Evolutionary conservation across 2,329 filamentous ascomycete genomes (phyloP), one percentile per base, ranked within the genome.

Genomic region (Botrytis byssoidea): DNA sequence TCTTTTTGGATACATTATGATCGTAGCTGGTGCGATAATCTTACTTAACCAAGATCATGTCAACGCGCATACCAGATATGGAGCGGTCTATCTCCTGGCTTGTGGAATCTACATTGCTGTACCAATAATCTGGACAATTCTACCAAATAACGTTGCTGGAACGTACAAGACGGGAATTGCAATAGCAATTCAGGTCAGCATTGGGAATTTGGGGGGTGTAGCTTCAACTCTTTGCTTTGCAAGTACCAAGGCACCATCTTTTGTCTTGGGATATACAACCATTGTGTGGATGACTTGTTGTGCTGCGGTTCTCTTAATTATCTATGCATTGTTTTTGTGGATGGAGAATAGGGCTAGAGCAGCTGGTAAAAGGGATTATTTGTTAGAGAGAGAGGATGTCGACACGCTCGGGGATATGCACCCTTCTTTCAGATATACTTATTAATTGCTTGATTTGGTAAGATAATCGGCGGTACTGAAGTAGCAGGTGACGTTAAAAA

Each of bases 211-310:
- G 8, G 46, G 25, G 5, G 46, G 65, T 20, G 0, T 68, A 40
- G 35, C 65, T 22, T 68, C 65, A 55, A 55, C 65, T 8, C 46
- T 55, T n/a, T 55, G 65, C 25, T 67, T 68, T 68, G 35, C 46
- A 68, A 55, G 46, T 42, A 55, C 46, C 0, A 29, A 55, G 16
- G 46, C 65, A 55, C 65, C 46, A 3, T 46, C n/a, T 20, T 68
- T 68, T 9, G 25, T 68, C 4, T 68, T 67, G 46, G 46, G 46
- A 29, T 29, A 68, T 40, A 68, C 25, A 55, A 55, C 46, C 2
- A 55, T 37, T n/a, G 16, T 37, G 51, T 35, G 8, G 35, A 55
- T 55, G 25, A 68, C 46, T 8, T 55, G 22, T 22, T 68, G 46
- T n/a, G 65, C 46, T 22, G 25, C 25, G 9, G 25, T 16, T 25